A percentile compares a stretch with the other conserved stretches of the same genome.
phyloP scores from a whole-genome alignment of 2,329 filamentous ascomycete genomes.

The Zelopaecilomyces penicillatus region DNA sequence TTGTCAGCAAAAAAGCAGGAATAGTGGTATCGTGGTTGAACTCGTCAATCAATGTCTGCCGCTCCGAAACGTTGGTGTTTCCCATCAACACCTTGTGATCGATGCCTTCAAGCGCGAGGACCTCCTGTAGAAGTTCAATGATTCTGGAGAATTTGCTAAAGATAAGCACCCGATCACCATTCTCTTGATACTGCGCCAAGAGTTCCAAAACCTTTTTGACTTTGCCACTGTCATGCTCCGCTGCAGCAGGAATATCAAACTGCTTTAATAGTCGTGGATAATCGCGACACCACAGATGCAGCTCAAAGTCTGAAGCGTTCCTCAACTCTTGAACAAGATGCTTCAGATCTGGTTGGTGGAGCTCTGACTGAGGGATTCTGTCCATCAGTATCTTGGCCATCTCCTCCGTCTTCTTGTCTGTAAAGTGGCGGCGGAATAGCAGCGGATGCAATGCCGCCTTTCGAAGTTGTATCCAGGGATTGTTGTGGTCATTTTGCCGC shows the following conservation, averaged over 20 bases:
- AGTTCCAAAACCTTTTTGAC: constrained; percentile 72
- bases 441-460: constrained; percentile 89
- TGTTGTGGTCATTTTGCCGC: constrained; percentile 49
- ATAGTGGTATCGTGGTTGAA: constrained; percentile 72
- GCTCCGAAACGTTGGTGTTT: constrained; percentile 68
- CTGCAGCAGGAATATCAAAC: constrained; percentile 45
- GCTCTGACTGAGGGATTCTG: constrained; percentile 50
- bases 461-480: constrained; percentile 81
- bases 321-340: constrained; percentile 49
- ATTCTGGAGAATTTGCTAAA: constrained; percentile 92
- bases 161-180: constrained; percentile 79
- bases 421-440: constrained; percentile 75
- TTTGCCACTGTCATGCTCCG: constrained; percentile 66
- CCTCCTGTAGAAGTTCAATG: constrained; percentile 80
- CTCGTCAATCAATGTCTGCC: constrained; percentile 80
- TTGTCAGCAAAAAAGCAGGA: constrained; percentile 86
- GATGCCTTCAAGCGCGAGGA: constrained; percentile 64
- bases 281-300: constrained; percentile 57
- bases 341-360: constrained; percentile 41
- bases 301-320: constrained; percentile 53
- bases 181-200: constrained; percentile 61
- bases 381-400: constrained; percentile 72
- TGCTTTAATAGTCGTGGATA: constrained; percentile 42
- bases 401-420: constrained; percentile 62
- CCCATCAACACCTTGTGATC: constrained; percentile 82